Conservation (phyloP, 805 yeast genomes). For the Candida tammaniensis region DNA sequence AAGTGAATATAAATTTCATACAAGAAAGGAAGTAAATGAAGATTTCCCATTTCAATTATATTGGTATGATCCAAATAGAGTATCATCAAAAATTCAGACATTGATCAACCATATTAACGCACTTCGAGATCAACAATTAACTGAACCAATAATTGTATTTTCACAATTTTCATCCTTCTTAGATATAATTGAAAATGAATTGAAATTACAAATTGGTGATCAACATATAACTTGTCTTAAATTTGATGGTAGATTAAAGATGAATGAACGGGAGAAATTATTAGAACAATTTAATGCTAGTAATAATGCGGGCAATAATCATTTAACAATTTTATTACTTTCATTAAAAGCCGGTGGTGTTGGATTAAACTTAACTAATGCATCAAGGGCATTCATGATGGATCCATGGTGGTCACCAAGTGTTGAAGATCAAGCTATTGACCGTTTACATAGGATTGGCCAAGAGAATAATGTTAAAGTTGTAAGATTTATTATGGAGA, state of each 20-base stretch:
- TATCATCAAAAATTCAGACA: slow-evolving; percentile 74
- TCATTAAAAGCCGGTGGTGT: slow-evolving; percentile 94
- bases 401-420: slow-evolving; percentile 99
- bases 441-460: slow-evolving; percentile 88
- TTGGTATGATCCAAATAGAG: slow-evolving; percentile 47
- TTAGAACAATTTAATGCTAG: slow-evolving; percentile 50
- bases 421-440: slow-evolving; percentile 87
- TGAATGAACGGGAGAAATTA: slow-evolving; percentile 62
- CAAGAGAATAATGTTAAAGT: slow-evolving; percentile 73
- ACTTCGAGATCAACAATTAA: slow-evolving; percentile 53
- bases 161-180: slow-evolving; percentile 86
- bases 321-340: slow-evolving; percentile 54
- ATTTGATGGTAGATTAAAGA: slow-evolving; percentile 77
- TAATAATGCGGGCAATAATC: slow-evolving; percentile 23
- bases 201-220: slow-evolving; percentile 42
- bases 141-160: slow-evolving; percentile 79
- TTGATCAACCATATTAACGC: slow-evolving; percentile 56
- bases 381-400: slow-evolving; percentile 83
- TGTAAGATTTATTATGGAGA: slow-evolving; percentile 74
- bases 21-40: slow-evolving; percentile 20
- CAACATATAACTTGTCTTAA: slow-evolving; percentile 50
- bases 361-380: slow-evolving; percentile 82
- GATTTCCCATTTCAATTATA: slow-evolving; percentile 32
- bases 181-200: slow-evolving; percentile 67
- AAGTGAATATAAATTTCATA: slow-evolving; percentile 29